A percentile compares a stretch with the other conserved stretches of the same genome.
Evolutionary conservation across 768 basidiomycete species (phyloP).

Genomic region (Pisolithus tinctorius): DNA sequence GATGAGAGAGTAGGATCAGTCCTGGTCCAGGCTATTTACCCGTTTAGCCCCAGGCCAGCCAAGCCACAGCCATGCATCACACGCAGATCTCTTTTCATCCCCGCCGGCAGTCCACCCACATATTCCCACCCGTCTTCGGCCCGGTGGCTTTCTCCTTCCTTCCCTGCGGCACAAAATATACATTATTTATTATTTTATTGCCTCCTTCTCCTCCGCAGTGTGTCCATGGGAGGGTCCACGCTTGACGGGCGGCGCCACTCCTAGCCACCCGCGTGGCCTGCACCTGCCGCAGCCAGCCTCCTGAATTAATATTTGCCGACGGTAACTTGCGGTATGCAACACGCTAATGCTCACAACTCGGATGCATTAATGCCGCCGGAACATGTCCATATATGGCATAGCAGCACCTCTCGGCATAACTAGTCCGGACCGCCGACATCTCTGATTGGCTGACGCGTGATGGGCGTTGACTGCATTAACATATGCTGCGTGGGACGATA

Average conservation of each 20-base stretch:
- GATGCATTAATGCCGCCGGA: constrained; percentile 16
- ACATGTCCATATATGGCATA: neutral
- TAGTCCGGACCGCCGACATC: neutral
- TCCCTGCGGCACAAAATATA: constrained; percentile 4
- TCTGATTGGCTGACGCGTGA: neutral
- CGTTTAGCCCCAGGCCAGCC: no score
- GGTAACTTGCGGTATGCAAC: constrained; percentile 7
- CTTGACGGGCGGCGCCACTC: no score
- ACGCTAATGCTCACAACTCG: neutral
- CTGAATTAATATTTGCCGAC: constrained; percentile 15
- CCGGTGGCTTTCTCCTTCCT: constrained; percentile 29
- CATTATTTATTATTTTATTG: neutral
- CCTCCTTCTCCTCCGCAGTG: neutral
- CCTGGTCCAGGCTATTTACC: neutral
- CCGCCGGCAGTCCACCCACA: constrained; percentile 21
- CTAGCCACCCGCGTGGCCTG: no score
- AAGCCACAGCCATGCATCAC: constrained; percentile 10
- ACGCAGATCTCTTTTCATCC: constrained; percentile 17
- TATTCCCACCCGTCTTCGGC: constrained; percentile 21
- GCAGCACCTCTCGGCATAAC: neutral
- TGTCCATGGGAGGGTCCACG: no score
- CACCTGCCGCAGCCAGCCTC: no score
- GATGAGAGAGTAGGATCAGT: neutral
- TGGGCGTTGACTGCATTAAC: neutral
- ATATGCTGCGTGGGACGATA: neutral